These are phyloP conservation scores for Phytophthora chlamydospora DNA, from an alignment of 352 stramenopile genomes.

Conservation along the genomic window DNA sequence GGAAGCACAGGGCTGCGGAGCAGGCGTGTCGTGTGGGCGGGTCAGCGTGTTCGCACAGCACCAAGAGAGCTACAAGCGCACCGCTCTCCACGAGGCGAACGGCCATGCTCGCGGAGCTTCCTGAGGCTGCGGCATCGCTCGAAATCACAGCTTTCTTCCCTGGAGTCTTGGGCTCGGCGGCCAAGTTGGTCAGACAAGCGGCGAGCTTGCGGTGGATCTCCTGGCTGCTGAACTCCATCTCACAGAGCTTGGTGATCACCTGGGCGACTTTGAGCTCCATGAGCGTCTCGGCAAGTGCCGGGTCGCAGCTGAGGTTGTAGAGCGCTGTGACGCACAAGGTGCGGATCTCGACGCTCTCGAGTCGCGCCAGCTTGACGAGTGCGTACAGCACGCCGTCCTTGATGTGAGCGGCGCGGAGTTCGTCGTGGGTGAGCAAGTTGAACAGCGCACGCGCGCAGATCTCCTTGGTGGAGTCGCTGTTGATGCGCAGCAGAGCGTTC, in stretches of 20 bases:
- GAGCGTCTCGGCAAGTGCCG: conserved; percentile 68
- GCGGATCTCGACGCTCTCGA: conserved; percentile 84
- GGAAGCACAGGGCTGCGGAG: conserved; percentile 70
- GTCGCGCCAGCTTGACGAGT: conserved; percentile 84
- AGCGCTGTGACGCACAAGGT: conserved; percentile 79
- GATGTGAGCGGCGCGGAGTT: conserved; percentile 80
- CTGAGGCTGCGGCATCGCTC: conserved; percentile 3
- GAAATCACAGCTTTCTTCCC: conserved; percentile 18
- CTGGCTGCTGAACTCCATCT: conserved; percentile 85
- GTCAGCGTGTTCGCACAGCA: conserved; percentile 77
- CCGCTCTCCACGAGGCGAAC: conserved; percentile 67
- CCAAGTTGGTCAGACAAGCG: conserved; percentile 81
- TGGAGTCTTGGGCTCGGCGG: conserved; percentile 54
- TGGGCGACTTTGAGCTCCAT: conserved; percentile 88
- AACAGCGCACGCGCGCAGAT: conserved; percentile 87
- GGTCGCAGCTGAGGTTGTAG: conserved; percentile 87
- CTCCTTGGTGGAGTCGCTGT: conserved; percentile 89
- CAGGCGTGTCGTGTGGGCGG: conserved; percentile 74
- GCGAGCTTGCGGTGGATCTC: conserved; percentile 77
- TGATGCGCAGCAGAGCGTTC: conserved; percentile 89
- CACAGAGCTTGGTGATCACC: conserved; percentile 87
- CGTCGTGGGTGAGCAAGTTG: conserved; percentile 87
- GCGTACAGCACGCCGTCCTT: conserved; percentile 88
- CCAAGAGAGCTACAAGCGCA: conserved; percentile 65
- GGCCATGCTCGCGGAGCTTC: conserved; percentile 21